Conservation (phyloP, 495 filamentous ascomycete genomes). For the Aspergillus coremiiformis region DNA sequence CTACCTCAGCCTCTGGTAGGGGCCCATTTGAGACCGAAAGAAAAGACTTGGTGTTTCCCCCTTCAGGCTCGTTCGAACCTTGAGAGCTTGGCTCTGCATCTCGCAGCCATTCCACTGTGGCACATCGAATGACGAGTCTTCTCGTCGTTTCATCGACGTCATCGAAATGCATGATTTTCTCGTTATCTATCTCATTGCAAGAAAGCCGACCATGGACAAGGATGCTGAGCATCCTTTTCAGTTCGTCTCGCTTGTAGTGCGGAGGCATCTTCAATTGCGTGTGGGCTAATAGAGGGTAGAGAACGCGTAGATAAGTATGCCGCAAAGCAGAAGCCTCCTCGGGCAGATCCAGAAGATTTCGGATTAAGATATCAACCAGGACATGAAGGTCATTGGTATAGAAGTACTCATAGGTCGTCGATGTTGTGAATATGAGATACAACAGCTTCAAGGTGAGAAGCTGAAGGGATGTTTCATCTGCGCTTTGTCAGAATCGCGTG, state of each 20-base stretch:
- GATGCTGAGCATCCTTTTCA: slow-evolving; percentile 64
- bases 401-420: slow-evolving; percentile 91
- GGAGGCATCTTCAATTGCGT: slow-evolving; percentile 80
- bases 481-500: slow-evolving; percentile 12
- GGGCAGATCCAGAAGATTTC: slow-evolving; percentile 88
- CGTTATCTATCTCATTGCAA: slow-evolving; percentile 25
- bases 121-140: slow-evolving; percentile 73
- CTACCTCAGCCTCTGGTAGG: slow-evolving; percentile 18
- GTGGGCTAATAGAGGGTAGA: slow-evolving; percentile 83
- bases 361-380: slow-evolving; percentile 89
- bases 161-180: slow-evolving; percentile 69
- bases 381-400: slow-evolving; percentile 96
- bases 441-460: slow-evolving; percentile 91
- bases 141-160: slow-evolving; percentile 86
- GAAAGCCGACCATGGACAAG: slow-evolving; percentile 44
- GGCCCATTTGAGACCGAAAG: neutral
- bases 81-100: slow-evolving; percentile 18
- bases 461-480: slow-evolving; percentile 78
- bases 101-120: slow-evolving; percentile 73
- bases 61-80: neutral
- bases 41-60: neutral
- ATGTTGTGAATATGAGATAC: slow-evolving; percentile 89
- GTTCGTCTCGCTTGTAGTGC: slow-evolving; percentile 86
- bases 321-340: slow-evolving; percentile 70
- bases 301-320: slow-evolving; percentile 95